Evolutionary conservation across 768 basidiomycete genomes (phyloP).

Genomic region (Mrakia gelida): DNA sequence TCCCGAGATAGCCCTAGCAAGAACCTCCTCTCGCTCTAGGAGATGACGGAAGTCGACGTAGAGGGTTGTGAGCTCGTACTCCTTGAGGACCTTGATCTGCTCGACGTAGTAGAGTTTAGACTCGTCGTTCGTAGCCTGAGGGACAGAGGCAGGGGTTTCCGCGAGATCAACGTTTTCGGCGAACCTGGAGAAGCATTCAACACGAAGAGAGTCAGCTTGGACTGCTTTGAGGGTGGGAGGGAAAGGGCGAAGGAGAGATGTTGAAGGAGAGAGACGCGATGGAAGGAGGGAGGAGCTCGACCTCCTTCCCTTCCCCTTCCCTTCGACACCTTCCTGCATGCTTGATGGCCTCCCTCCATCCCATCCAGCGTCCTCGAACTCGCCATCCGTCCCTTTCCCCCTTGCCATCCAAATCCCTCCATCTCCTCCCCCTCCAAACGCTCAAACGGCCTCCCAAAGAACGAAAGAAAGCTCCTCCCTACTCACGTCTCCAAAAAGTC

Average conservation of each 20-base stretch:
- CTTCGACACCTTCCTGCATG: neutral
- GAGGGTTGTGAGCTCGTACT: conserved; percentile 88
- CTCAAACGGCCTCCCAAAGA: neutral
- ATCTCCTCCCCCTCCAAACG: neutral
- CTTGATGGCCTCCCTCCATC: conserved; percentile 25
- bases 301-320: neutral
- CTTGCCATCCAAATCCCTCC: neutral
- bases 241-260: too few relatives aligned
- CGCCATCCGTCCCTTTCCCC: neutral
- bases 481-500: conserved; percentile 84
- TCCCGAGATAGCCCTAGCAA: conserved; percentile 86
- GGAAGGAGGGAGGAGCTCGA: conserved; percentile 22
- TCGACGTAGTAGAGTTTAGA: conserved; percentile 73
- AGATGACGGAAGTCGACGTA: conserved; percentile 94
- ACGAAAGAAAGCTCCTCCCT: conserved; percentile 16
- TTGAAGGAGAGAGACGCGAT: neutral
- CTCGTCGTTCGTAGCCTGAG: conserved; percentile 48
- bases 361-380: neutral
- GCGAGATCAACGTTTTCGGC: conserved; percentile 74
- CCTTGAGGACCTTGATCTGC: conserved; percentile 91
- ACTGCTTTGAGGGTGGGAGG: neutral
- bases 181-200: conserved; percentile 53
- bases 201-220: neutral
- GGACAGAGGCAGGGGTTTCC: conserved; percentile 67
- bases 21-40: conserved; percentile 81